phyloP scores from a whole-genome alignment of 2,329 filamentous ascomycete species.

The Fusarium beomiforme region DNA sequence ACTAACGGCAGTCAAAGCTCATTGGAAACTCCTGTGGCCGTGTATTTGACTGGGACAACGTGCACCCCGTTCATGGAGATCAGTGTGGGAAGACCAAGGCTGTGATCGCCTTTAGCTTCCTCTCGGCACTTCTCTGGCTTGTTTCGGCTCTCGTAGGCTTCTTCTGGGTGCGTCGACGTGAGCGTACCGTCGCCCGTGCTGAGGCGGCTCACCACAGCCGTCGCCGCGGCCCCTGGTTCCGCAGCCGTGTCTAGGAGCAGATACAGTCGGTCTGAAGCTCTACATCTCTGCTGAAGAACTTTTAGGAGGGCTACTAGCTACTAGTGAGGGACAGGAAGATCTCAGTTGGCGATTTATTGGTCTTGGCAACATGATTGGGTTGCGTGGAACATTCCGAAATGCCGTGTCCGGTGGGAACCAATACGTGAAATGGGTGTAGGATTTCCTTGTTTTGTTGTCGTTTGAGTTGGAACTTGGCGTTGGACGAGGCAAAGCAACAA shows the following conservation, averaged over 20 bases:
- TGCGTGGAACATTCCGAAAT: constrained; percentile 23
- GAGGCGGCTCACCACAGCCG: constrained; percentile 41
- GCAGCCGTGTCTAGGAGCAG: constrained; percentile 52
- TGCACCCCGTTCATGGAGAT: constrained; percentile 56
- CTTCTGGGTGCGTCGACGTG: constrained; percentile 60
- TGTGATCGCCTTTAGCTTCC: constrained; percentile 75
- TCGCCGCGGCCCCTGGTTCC: constrained; percentile 54
- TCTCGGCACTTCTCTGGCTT: constrained; percentile 77
- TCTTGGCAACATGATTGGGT: constrained; percentile 14
- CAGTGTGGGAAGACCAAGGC: constrained; percentile 77
- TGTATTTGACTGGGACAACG: constrained; percentile 68
- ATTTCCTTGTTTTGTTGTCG: constrained; percentile 32
- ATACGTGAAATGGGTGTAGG: constrained; percentile 8
- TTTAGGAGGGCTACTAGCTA: background rate
- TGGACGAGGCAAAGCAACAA: background rate
- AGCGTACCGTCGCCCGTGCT: constrained; percentile 48
- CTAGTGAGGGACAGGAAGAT: background rate
- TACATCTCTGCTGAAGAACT: constrained; percentile 11
- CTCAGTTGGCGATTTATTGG: constrained; percentile 6
- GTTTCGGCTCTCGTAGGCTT: constrained; percentile 68
- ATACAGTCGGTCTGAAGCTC: background rate
- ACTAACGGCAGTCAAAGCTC: constrained; percentile 45
- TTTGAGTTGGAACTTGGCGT: constrained; percentile 16
- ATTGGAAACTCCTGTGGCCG: constrained; percentile 62
- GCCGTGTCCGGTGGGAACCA: constrained; percentile 17